A percentile compares a stretch with the other conserved stretches of the same genome.
These are phyloP conservation scores for Geranium incanum DNA, from an alignment of 441 rosid species.

Conservation along the genomic window DNA sequence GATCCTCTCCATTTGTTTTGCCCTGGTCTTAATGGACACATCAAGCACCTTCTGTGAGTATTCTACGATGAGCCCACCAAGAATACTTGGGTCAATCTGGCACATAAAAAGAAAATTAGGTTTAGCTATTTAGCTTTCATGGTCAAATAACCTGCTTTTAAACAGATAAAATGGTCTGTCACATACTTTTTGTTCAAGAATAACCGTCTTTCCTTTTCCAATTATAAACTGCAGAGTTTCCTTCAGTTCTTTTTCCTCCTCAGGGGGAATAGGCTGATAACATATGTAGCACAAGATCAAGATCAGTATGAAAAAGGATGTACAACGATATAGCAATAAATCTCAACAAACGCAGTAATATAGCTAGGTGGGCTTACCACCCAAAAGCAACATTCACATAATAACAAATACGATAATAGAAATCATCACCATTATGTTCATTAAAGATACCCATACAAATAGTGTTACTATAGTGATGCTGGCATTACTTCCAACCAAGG, in stretches of 20 bases:
- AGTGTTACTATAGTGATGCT: no score
- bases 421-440: no score
- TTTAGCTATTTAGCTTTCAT: conserved; percentile 3
- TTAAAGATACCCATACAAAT: no score
- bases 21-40: conserved; percentile 87
- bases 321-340: neutral
- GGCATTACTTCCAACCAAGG: no score
- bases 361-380: neutral
- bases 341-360: neutral
- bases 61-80: conserved; percentile 78
- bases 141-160: neutral
- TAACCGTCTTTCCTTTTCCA: conserved; percentile 24
- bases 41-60: conserved; percentile 77
- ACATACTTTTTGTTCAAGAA: conserved; percentile 24
- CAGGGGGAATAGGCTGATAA: conserved; percentile 20
- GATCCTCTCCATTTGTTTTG: conserved; percentile 85
- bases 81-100: conserved; percentile 86
- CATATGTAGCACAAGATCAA: neutral
- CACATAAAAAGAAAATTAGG: conserved; percentile 11
- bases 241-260: conserved; percentile 26
- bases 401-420: no score
- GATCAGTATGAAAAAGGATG: neutral
- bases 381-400: neutral
- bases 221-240: conserved; percentile 21
- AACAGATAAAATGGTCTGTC: neutral